Conservation (phyloP, 768 basidiomycete species). For the Leucogyrophana mollusca region DNA sequence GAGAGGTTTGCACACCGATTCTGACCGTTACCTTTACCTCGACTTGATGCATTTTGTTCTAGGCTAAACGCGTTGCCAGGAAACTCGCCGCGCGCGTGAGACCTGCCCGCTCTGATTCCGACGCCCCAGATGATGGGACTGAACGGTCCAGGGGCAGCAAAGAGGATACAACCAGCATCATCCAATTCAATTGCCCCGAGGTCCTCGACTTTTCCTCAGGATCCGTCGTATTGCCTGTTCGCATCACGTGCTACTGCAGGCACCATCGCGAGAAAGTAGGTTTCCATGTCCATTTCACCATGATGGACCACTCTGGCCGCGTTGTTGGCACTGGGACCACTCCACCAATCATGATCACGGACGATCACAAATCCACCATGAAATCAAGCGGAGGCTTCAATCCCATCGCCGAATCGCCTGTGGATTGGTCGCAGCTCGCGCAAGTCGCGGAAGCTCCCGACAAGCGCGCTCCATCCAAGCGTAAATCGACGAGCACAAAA, state of each 20-base stretch:
- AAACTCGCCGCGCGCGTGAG: slow-evolving; percentile 84
- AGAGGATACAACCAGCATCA: slow-evolving; percentile 79
- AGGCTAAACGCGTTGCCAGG: slow-evolving; percentile 88
- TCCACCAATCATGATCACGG: slow-evolving; percentile 96
- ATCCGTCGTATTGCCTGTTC: slow-evolving; percentile 84
- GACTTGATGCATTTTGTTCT: slow-evolving; percentile 14
- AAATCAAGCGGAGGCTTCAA: slow-evolving; percentile 27
- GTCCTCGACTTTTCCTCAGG: slow-evolving; percentile 87
- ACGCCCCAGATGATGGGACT: slow-evolving; percentile 57
- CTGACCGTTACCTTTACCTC: slow-evolving; percentile 2
- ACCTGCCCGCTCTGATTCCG: slow-evolving; percentile 74
- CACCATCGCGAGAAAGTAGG: slow-evolving; percentile 98
- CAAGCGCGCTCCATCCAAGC: slow-evolving; percentile 43
- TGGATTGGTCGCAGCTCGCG: slow-evolving; percentile 50
- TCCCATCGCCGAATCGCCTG: slow-evolving; percentile 37
- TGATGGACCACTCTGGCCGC: slow-evolving; percentile 78
- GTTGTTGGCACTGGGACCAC: slow-evolving; percentile 81
- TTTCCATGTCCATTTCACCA: slow-evolving; percentile 85
- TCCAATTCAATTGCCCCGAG: slow-evolving; percentile 95
- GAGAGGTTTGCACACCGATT: slow-evolving; percentile 57
- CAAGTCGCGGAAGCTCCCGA: slow-evolving; percentile 23
- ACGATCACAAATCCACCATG: slow-evolving; percentile 90
- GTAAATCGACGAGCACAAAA: slow-evolving; percentile 43
- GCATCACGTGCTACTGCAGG: slow-evolving; percentile 97
- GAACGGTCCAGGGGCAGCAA: slow-evolving; percentile 42